A percentile compares a stretch with the other conserved stretches of the same genome.
phyloP scores from a whole-genome alignment of 352 stramenopile genomes.

The Phytopythium sindhum region DNA sequence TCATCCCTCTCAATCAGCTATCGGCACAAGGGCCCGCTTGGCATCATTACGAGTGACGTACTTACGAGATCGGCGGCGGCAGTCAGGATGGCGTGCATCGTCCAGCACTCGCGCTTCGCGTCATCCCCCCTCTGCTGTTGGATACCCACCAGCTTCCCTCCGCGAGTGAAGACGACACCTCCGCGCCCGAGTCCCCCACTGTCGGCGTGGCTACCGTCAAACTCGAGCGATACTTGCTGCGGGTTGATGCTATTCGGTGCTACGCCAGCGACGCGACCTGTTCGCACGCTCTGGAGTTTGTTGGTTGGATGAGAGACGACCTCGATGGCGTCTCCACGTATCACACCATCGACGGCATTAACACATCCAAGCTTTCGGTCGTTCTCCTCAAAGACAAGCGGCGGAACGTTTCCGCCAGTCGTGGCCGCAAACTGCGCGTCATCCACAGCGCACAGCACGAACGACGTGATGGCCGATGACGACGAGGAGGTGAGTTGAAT shows the following conservation, averaged over 20 bases:
- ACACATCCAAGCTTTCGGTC: slow-evolving; percentile 59
- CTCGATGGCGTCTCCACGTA: slow-evolving; percentile 28
- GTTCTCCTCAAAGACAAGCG: slow-evolving; percentile 46
- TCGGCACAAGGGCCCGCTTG: background rate
- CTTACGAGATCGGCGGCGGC: slow-evolving; percentile 44
- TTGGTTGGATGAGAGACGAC: slow-evolving; percentile 58
- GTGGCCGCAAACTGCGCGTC: slow-evolving; percentile 43
- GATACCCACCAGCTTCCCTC: slow-evolving; percentile 54
- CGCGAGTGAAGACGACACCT: slow-evolving; percentile 43
- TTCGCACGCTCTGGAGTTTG: slow-evolving; percentile 48
- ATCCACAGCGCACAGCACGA: slow-evolving; percentile 55
- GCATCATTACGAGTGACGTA: slow-evolving; percentile 28
- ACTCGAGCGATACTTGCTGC: slow-evolving; percentile 29
- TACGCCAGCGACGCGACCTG: slow-evolving; percentile 29
- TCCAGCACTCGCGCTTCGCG: slow-evolving; percentile 36
- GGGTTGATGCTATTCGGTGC: slow-evolving; percentile 54
- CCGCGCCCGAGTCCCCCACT: background rate
- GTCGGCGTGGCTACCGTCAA: slow-evolving; percentile 28
- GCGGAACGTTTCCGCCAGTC: slow-evolving; percentile 38
- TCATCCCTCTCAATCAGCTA: background rate
- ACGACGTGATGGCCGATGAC: slow-evolving; percentile 17
- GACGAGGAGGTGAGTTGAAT: slow-evolving; percentile 20
- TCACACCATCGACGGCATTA: background rate
- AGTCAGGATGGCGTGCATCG: slow-evolving; percentile 55
- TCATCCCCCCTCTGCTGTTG: slow-evolving; percentile 39